Evolutionary conservation across 148 eudicot species (phyloP), one percentile per base, ranked within the genome.

Genomic region (Camellia lanceoleosa): DNA sequence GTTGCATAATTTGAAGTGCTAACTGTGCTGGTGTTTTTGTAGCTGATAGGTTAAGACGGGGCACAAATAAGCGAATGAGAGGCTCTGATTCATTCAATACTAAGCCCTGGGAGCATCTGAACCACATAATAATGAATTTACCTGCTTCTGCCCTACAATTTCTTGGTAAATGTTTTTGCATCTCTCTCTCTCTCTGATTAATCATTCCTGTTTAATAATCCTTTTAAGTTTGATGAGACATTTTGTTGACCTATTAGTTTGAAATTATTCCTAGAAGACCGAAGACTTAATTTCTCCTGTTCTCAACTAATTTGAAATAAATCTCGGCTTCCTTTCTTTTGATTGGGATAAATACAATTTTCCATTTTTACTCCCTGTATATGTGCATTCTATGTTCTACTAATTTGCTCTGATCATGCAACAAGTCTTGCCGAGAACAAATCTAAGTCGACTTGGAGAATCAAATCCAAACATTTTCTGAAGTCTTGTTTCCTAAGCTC

Each of bases 51-150:
- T 80, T 47, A 74, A 92, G 88, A 75, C 82, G 82, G 65, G 87
- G 80, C 65, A 73, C 79, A 41, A 87, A 85, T 75, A 93, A 91
- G 82, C 86, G 87, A 80, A 84, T 83, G 72, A 90, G 71, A 82
- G 67, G 89, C 74, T 81, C 80, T 74, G 82, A 83, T 56, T 79
- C 85, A 64, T 84, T 91, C 72, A 66, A 63, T 44, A 79, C 83
- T 70, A 91, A 88, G 87, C 95, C 97, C 15, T 92, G 97, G 95
- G 97, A 90, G 90, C 98, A 94, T 82, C 74, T 92, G 78, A 94
- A 94, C 77, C 78, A 74, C 67, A 11, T 74, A 63, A 74, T 74
- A 74, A 74, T 74, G 78, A 74, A 74, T 60, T 74, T 74, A n/a
- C 78, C 78, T 42, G 97, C 97, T 71, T 92, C 98, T 74, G 98